Base-by-base conservation (phyloP, 2,329 filamentous ascomycete genomes). In the Chaetomium sp. region DNA sequence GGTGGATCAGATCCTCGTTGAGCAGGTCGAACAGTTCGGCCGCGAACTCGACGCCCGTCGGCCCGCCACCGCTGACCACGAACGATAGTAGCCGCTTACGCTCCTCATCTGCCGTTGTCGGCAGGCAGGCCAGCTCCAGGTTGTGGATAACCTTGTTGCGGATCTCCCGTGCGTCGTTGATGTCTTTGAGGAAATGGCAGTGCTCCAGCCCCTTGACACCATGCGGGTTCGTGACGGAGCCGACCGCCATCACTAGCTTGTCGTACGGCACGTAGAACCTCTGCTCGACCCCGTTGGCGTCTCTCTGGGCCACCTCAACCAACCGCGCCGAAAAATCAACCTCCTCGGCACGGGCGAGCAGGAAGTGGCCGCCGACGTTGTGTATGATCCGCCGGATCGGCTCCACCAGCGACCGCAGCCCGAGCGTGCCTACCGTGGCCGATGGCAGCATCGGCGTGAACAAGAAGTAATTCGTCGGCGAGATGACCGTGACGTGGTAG, bases 401-500 rank as follows among this genome's bases (percentile, higher is more conserved):
- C 71, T 99, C 94, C 42, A 96, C 90, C 56, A 99, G 77, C 49
- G 91, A 96, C 61, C 92, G 81, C 66, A 97, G 76, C 68, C 96
- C 92, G 36, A 99, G 77, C 0, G 94, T 99, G 10, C 95, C 95
- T 5, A 99, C 94, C 0, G 95, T 99, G 6, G 94, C 95, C 37
- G 91, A 96, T 1, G 94, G 94, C 44, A 99, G 78, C 91, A 99
- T 97, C 0, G 94, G 94, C 1, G 94, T 99, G 71, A 99, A 99
- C 36, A 99, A 75, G 74, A 99, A 99, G 74, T 97, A 96, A 67
- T 97, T 97, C 38, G 88, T 88, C 0, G 94, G 92, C 10, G 91
- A 95, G 44, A 99, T 87, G 41, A 99, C 87, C 4, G 92, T 97
- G 63, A 99, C 86, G 71, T 99, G 91, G 69, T 96, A 99, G 65